Evolutionary conservation across 1,284 basidiomycete species (phyloP).

Genomic region (Cutaneotrichosporon dermatis): DNA sequence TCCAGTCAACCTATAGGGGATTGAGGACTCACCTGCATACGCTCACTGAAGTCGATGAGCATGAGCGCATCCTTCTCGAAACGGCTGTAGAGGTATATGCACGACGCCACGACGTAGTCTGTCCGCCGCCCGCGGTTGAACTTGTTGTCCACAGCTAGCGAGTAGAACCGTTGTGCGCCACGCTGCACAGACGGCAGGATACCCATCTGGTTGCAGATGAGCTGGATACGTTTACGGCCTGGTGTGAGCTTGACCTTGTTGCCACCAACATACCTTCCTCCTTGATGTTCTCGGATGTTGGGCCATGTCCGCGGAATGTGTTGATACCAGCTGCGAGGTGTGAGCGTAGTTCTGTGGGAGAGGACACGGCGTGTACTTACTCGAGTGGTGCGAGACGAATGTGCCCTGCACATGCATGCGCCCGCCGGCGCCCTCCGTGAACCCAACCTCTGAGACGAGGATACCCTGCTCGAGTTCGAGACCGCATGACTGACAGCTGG

Average conservation of each 20-base stretch:
- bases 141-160: constrained; percentile 86
- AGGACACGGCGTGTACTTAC: constrained; percentile 56
- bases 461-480: constrained; percentile 90
- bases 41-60: constrained; percentile 96
- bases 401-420: constrained; percentile 94
- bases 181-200: constrained; percentile 75
- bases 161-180: constrained; percentile 82
- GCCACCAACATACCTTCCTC: constrained; percentile 28
- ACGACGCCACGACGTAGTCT: constrained; percentile 89
- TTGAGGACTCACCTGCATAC: constrained; percentile 63
- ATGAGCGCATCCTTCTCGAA: constrained; percentile 85
- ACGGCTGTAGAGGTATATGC: constrained; percentile 89
- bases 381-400: constrained; percentile 86
- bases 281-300: constrained; percentile 37
- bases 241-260: constrained; percentile 3
- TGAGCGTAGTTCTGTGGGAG: constrained; percentile 1
- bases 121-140: constrained; percentile 90
- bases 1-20: too few relatives aligned
- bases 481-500: constrained; percentile 69
- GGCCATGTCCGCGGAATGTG: constrained; percentile 23
- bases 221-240: constrained; percentile 78
- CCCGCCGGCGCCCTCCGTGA: constrained; percentile 87
- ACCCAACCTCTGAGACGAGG: constrained; percentile 88
- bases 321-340: constrained; percentile 27
- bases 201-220: constrained; percentile 69